Conservation (phyloP, 257 asterid species). For the Solanum microdontum region DNA sequence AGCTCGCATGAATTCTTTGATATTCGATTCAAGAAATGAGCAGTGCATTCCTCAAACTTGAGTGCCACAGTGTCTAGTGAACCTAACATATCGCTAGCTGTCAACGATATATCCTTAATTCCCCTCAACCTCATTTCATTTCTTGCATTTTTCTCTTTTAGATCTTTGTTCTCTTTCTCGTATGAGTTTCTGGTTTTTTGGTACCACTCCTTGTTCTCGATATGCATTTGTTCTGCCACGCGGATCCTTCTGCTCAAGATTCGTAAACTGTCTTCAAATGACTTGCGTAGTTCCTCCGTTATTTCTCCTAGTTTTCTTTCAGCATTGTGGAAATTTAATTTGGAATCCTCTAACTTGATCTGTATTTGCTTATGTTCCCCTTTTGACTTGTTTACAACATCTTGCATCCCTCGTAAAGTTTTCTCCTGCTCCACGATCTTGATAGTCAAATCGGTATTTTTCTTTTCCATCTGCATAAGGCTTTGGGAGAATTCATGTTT, state of each 20-base stretch:
- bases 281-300: conserved; percentile 52
- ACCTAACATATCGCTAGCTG: conserved; percentile 41
- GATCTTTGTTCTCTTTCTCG: conserved; percentile 32
- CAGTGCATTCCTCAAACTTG: conserved; percentile 45
- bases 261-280: conserved; percentile 52
- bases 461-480: conserved; percentile 24
- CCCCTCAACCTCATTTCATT: conserved; percentile 16
- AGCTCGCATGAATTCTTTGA: conserved; percentile 60
- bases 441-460: conserved; percentile 23
- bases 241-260: conserved; percentile 70
- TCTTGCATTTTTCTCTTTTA: conserved; percentile 12
- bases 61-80: conserved; percentile 40
- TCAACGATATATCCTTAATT: conserved; percentile 32
- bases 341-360: conserved; percentile 10
- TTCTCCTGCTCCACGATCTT: conserved; percentile 28
- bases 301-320: conserved; percentile 59
- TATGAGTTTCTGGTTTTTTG: conserved; percentile 24
- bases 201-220: conserved; percentile 64
- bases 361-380: conserved; percentile 15
- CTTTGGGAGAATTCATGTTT: conserved; percentile 9
- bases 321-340: conserved; percentile 23
- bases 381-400: conserved; percentile 4
- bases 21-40: conserved; percentile 49
- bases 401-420: background rate
- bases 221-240: conserved; percentile 78